phyloP scores from a whole-genome alignment of 169 alveolate genomes.

The Plasmodium vivax region DNA sequence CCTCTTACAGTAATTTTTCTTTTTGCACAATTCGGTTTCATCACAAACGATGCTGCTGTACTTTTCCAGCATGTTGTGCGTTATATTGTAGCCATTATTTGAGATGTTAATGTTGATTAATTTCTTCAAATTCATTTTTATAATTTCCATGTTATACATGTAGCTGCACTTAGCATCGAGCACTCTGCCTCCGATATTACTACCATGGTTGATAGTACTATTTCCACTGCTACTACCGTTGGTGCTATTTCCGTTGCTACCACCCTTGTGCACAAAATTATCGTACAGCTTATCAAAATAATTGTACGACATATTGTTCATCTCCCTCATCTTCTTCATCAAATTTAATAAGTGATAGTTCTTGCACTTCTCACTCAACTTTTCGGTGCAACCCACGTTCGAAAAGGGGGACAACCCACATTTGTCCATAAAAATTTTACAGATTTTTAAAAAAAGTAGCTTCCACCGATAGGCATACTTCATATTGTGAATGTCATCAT shows the following conservation, averaged over 20 bases:
- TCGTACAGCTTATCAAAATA: slow-evolving; percentile 70
- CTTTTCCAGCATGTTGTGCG: slow-evolving; percentile 32
- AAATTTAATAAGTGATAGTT: background rate
- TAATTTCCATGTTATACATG: slow-evolving; percentile 45
- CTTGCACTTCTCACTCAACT: background rate
- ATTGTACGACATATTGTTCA: slow-evolving; percentile 29
- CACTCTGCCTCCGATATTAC: background rate
- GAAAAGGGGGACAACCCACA: background rate
- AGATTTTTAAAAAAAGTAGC: slow-evolving; percentile 40
- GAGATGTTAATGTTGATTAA: slow-evolving; percentile 27
- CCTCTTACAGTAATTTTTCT: background rate
- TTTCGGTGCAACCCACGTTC: background rate
- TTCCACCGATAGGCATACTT: slow-evolving; percentile 37
- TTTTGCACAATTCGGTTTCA: slow-evolving; percentile 2
- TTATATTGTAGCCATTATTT: background rate
- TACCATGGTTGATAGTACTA: background rate
- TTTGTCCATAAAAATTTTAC: slow-evolving; percentile 1
- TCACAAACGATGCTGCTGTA: slow-evolving; percentile 23
- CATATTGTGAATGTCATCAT: slow-evolving; percentile 44
- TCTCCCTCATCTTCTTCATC: slow-evolving; percentile 19
- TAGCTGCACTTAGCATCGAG: background rate
- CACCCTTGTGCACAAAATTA: background rate
- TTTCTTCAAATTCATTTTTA: slow-evolving; percentile 62
- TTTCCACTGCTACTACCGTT: background rate
- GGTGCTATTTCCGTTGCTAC: background rate